phyloP scores from a whole-genome alignment of 148 eudicot species.

The Vaccinium vitisidaea region DNA sequence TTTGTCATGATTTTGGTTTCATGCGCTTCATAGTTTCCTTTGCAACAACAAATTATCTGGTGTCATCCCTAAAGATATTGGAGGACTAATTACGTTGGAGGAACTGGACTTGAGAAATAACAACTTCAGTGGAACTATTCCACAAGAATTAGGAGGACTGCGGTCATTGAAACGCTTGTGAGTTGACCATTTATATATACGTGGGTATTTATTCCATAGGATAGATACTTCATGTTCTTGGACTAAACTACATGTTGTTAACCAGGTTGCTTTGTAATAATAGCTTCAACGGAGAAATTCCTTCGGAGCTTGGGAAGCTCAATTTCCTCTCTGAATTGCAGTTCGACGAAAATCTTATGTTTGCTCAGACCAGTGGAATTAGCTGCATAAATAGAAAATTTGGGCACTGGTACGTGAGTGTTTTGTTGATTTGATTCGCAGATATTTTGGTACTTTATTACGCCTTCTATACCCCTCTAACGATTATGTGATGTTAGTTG shows the following conservation, averaged over 20 bases:
- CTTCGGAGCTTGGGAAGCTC: slow-evolving; percentile 59
- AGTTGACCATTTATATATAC: slow-evolving; percentile 28
- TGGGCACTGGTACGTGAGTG: slow-evolving; percentile 49
- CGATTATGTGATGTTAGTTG: background rate
- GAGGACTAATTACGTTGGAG: slow-evolving; percentile 60
- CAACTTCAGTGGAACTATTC: slow-evolving; percentile 65
- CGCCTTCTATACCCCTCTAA: background rate
- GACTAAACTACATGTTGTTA: slow-evolving; percentile 7
- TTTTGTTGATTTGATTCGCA: background rate
- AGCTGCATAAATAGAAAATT: slow-evolving; percentile 54
- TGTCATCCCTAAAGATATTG: slow-evolving; percentile 65
- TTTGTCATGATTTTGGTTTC: background rate
- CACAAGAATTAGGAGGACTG: slow-evolving; percentile 57
- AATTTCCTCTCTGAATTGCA: slow-evolving; percentile 56
- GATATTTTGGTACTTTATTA: background rate
- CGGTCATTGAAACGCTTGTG: slow-evolving; percentile 65
- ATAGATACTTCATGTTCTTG: background rate
- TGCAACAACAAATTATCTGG: slow-evolving; percentile 67
- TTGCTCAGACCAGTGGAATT: slow-evolving; percentile 30
- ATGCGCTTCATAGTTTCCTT: slow-evolving; percentile 52
- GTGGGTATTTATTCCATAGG: background rate
- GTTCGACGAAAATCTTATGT: slow-evolving; percentile 51
- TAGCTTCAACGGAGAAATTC: slow-evolving; percentile 58
- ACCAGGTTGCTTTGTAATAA: slow-evolving; percentile 76
- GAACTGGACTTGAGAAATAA: slow-evolving; percentile 85